Conservation (phyloP, 495 filamentous ascomycete genomes). For the Lophiostoma macrostomum region DNA sequence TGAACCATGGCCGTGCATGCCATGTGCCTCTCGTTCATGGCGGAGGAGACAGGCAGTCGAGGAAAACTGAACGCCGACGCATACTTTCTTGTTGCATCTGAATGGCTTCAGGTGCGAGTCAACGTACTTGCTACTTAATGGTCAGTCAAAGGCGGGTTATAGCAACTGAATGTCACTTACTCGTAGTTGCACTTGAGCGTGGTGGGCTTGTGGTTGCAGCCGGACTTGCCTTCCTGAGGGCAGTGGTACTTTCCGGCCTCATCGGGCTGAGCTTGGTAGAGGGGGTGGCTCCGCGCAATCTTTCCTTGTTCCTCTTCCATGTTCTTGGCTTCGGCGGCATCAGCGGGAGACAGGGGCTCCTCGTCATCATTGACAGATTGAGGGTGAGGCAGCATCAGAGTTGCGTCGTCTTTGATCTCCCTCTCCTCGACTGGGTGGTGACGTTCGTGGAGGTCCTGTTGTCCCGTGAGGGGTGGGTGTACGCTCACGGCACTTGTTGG, state of each 20-base stretch:
- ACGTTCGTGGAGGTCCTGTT: too few relatives aligned
- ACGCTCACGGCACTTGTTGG: slow-evolving; percentile 5
- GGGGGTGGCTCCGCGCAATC: slow-evolving; percentile 66
- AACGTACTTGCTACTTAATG: slow-evolving; percentile 73
- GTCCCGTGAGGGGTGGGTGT: not conserved
- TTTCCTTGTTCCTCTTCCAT: slow-evolving; percentile 29
- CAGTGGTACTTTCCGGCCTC: slow-evolving; percentile 85
- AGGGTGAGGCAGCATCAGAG: too few relatives aligned
- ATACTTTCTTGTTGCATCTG: slow-evolving; percentile 77
- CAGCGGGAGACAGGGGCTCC: slow-evolving; percentile 13
- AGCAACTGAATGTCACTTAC: slow-evolving; percentile 57
- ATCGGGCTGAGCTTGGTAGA: slow-evolving; percentile 69
- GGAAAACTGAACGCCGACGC: slow-evolving; percentile 77
- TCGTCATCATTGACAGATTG: slow-evolving; percentile 29
- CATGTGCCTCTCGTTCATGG: slow-evolving; percentile 90
- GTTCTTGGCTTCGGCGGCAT: slow-evolving; percentile 22
- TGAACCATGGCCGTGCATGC: slow-evolving; percentile 89
- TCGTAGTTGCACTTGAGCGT: slow-evolving; percentile 97
- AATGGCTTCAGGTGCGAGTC: slow-evolving; percentile 94
- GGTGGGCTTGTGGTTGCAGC: slow-evolving; percentile 79
- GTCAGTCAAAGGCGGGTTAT: slow-evolving; percentile 37
- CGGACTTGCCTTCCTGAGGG: slow-evolving; percentile 72
- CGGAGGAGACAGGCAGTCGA: slow-evolving; percentile 93
- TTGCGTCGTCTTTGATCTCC: slow-evolving; percentile 20
- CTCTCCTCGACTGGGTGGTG: not conserved